Conservation (phyloP, 1,139 yeast genomes). For the Yamadazyma triangularis region DNA sequence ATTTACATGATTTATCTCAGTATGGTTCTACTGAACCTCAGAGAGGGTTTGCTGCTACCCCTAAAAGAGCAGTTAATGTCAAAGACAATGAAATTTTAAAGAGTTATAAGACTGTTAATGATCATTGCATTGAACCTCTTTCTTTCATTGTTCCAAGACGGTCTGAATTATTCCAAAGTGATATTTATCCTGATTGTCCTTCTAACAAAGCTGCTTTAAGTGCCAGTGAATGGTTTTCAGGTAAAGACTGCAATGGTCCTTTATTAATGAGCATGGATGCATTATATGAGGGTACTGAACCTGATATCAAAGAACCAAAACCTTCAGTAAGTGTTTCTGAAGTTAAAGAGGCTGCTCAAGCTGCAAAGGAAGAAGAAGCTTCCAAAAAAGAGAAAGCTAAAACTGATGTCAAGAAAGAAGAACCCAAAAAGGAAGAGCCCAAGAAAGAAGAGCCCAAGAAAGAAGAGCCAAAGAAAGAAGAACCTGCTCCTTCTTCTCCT, state of each 20-base stretch:
- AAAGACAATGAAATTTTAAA: conserved; percentile 80
- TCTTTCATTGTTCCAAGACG: conserved; percentile 92
- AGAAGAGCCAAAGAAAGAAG: conserved; percentile 8
- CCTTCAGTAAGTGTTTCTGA: conserved; percentile 26
- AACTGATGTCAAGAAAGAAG: no score
- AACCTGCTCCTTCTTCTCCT: conserved; percentile 12
- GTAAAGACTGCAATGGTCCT: conserved; percentile 81
- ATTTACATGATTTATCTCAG: conserved; percentile 76
- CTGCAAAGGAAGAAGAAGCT: conserved; percentile 13
- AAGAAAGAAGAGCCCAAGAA: conserved; percentile 7
- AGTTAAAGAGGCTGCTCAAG: conserved; percentile 20
- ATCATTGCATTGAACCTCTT: conserved; percentile 78
- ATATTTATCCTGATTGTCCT: conserved; percentile 89
- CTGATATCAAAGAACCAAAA: conserved; percentile 32
- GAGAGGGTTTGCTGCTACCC: conserved; percentile 90
- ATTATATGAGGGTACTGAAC: conserved; percentile 69
- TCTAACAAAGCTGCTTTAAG: conserved; percentile 72
- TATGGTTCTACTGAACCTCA: conserved; percentile 88
- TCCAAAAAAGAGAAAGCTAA: no score
- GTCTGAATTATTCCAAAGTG: conserved; percentile 87
- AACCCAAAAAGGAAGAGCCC: conserved; percentile 6
- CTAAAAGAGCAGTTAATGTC: conserved; percentile 74
- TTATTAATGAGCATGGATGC: conserved; percentile 70
- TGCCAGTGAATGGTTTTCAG: conserved; percentile 76
- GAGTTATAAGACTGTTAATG: conserved; percentile 81